Base-by-base conservation (phyloP, 306 rosid species). In the Dryas alaskensis region DNA sequence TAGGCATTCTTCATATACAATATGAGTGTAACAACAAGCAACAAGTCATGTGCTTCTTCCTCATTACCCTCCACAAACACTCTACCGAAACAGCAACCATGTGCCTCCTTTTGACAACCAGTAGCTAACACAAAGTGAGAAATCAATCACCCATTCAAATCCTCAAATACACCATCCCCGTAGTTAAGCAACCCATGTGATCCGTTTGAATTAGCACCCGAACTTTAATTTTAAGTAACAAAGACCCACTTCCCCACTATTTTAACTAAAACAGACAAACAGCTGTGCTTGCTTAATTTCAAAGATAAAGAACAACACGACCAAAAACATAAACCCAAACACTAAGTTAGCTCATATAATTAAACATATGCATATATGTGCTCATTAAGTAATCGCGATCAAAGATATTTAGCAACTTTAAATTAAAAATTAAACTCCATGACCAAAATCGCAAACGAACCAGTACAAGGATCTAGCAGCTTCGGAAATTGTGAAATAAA, bases 21-120 rank as follows among this genome's bases (percentile, higher is more conserved):
- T 14, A 17, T 70, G 22, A 53, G 47, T 25, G 60, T 52, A 81
- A 80, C 47, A 76, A 69, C 14, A 70, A 79, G 76, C 83, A 79
- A 83, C 59, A 25, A 87, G 49, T 61, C 85, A 81, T 67, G 85
- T 80, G 83, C 62, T 57, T 62, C 64, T 81, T 67, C 74, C 73
- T 74, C 67, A 72, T 67, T 69, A 69, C 80, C 59, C 75, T 71
- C 89, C 74, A 64, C 69, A 73, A 78, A 60, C 49, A 54, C 80
- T 65, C 52, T 6, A 59, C 65, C 45, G 14, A 73, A 57, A 66
- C 46, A 80, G 69, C 63, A 81, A 71, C 43, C 86, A 73, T 76
- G 84, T 81, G 86, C 76, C 49, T 63, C 79, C 73, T 57, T 50
- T 81, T 58, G 81, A 87, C 78, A 67, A 69, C 61, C 64, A 70